A percentile compares a stretch with the other conserved stretches of the same genome.
Evolutionary conservation across 345 rosid species (phyloP).

Genomic region (Limnanthes douglasii): DNA sequence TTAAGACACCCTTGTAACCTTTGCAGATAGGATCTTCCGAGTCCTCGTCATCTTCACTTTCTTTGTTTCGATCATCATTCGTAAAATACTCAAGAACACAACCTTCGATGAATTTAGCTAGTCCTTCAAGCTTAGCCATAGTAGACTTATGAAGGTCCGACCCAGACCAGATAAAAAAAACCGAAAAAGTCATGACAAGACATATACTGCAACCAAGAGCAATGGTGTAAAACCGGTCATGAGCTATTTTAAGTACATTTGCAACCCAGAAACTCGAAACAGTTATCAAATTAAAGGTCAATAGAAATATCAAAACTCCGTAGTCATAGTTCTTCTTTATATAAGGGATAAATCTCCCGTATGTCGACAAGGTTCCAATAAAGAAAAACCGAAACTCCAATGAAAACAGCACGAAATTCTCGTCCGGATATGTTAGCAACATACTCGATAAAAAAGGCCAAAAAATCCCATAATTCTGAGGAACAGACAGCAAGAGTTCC

Average conservation of each 20-base stretch:
- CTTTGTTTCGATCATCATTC: constrained; percentile 13
- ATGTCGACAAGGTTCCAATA: constrained; percentile 60
- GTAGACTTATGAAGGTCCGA: constrained; percentile 73
- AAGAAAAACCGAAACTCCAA: constrained; percentile 50
- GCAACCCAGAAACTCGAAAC: constrained; percentile 60
- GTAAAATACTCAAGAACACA: constrained; percentile 60
- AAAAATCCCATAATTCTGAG: no score
- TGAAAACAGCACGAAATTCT: constrained; percentile 51
- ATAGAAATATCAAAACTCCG: constrained; percentile 73
- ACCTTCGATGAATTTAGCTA: constrained; percentile 69
- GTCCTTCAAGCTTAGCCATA: constrained; percentile 53
- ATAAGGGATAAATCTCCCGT: constrained; percentile 58
- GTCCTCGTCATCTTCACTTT: constrained; percentile 15
- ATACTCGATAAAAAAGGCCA: constrained; percentile 52
- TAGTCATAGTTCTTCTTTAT: constrained; percentile 86
- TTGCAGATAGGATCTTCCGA: constrained; percentile 46
- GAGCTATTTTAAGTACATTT: constrained; percentile 49
- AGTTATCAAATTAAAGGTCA: constrained; percentile 73
- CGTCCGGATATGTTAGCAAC: constrained; percentile 36
- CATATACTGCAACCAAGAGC: constrained; percentile 65
- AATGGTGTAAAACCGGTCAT: constrained; percentile 50
- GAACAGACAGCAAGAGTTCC: no score
- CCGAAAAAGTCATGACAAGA: constrained; percentile 52
- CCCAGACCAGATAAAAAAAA: constrained; percentile 82
- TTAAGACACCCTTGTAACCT: constrained; percentile 63